Base-by-base conservation (phyloP, 257 asterid species). In the Penstemon barbatus region DNA sequence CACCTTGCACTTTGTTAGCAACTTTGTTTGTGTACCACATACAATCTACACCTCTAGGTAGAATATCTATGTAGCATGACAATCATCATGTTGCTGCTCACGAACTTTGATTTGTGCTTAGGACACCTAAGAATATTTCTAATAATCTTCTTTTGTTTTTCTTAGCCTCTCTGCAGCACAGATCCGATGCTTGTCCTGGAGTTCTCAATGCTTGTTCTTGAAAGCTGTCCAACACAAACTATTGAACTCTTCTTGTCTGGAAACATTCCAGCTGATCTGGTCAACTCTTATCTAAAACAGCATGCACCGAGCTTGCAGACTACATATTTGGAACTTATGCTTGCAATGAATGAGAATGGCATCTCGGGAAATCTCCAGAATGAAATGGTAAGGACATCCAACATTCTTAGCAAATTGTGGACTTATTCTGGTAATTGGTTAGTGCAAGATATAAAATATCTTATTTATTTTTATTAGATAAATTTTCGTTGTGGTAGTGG, bases 141-240 rank as follows among this genome's bases (percentile, higher is more conserved):
- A 60, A 8, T 53, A n/a, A 39, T 37, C 63, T 60, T 57, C 61
- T 63, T 43, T 52, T 64, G 80, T 73, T 69, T 73, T 73, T 1
- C 64, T 44, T 89, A 91, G 98, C 97, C 99, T 78, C 87, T 94
- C 40, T 89, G 99, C 81, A 89, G 85, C 73, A 82, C 87, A 36
- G 97, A 91, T 58, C 98, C 98, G 37, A 83, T 87, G 89, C 97
- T 94, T 76, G 97, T 94, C 75, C 89, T 94, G 84, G 97, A 91
- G 82, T 91, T 79, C 76, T 88, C 99, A 66, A 81, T 87, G 95
- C 95, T 86, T 65, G 91, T 94, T 75, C 99, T 94, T 62, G 97
- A 91, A 74, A 94, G 87, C 72, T 91, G 98, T 74, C 96, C 99
- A 19, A 78, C 86, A 9, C 89, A 91, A 84, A 89, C 99, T 57